Evolutionary conservation across 148 eudicot genomes (phyloP), one percentile per base, ranked within the genome.

Genomic region (Suaeda aralocaspica): DNA sequence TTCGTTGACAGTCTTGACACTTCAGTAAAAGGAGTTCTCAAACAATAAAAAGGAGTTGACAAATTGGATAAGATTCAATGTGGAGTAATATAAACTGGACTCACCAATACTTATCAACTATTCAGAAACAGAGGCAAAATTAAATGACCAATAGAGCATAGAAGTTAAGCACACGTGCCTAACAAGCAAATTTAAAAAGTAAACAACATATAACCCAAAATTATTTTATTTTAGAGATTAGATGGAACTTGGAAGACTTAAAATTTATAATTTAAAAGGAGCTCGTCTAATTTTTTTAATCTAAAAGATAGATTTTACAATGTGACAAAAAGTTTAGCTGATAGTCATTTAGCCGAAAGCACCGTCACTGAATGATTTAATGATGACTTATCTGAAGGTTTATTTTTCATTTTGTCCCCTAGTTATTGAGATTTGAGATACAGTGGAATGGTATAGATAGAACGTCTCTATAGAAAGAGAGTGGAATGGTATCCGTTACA

Each of bases 1-100:
- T 36, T 50, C 60, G 49, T 26, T 18, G n/a, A 64, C 12, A 75
- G 19, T 34, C 15, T 26, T 18, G n/a, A 64, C 12, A 75, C 26
- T 34, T 9, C 39, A 29, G 14, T 16, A 19, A 42, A 34, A 39
- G 60, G 18, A 59, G 44, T 45, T n/a, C 30, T 41, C 18, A 0
- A 63, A 18, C 42, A 30, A 39, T 25, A 66, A 29, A 29, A 28
- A 18, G 14, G 5, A 8, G 41, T 36, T 66, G 36, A 22, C 14
- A 66, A 19, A 22, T n/a, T 34, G 10, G 42, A 1, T 41, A 24
- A 1, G 36, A 2, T 14, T 29, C 36, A 29, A 56, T 58, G 61
- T 26, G 4, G 59, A n/a, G 21, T 18, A 19, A 16, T 30, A 25
- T 1, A 41, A 12, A 24, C 59, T 19, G 31, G 2, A 67, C 13